Percentiles rank a stretch among this genome's conserved stretches.
Conservation (phyloP, 108 stramenopile species). For the Nitzschia inconspicua region DNA sequence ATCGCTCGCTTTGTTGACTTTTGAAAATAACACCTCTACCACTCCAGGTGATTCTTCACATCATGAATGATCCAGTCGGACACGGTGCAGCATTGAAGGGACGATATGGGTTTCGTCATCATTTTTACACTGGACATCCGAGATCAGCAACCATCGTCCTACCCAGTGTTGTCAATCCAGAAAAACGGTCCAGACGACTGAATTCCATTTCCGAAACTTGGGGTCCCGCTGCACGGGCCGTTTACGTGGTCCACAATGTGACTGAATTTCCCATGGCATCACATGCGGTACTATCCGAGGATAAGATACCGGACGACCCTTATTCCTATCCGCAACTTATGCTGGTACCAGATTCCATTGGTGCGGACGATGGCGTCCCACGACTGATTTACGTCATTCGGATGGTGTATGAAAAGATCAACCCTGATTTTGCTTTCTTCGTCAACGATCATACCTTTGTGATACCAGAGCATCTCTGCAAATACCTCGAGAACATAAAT, state of each 20-base stretch:
- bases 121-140: conserved; percentile 49
- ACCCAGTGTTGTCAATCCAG: conserved; percentile 78
- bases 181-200: conserved; percentile 50
- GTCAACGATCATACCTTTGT: conserved; percentile 92
- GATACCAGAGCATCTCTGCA: conserved; percentile 75
- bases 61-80: conserved; percentile 37
- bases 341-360: conserved; percentile 58
- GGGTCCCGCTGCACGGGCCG: conserved; percentile 63
- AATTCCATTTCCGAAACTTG: conserved; percentile 78
- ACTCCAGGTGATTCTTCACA: conserved; percentile 30
- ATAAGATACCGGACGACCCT: conserved; percentile 31
- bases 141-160: conserved; percentile 70
- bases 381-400: conserved; percentile 73
- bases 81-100: conserved; percentile 28
- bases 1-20: background rate
- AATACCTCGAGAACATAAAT: conserved; percentile 51
- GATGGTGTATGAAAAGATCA: conserved; percentile 44
- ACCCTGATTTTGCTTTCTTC: conserved; percentile 88
- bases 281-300: conserved; percentile 34
- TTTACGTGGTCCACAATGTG: conserved; percentile 67
- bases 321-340: conserved; percentile 67
- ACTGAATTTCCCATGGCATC: conserved; percentile 57
- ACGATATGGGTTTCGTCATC: conserved; percentile 44
- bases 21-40: background rate
- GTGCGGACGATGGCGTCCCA: conserved; percentile 58